These are phyloP conservation scores for Hypholoma fasciculare DNA, from an alignment of 768 basidiomycete genomes.

Conservation along the genomic window DNA sequence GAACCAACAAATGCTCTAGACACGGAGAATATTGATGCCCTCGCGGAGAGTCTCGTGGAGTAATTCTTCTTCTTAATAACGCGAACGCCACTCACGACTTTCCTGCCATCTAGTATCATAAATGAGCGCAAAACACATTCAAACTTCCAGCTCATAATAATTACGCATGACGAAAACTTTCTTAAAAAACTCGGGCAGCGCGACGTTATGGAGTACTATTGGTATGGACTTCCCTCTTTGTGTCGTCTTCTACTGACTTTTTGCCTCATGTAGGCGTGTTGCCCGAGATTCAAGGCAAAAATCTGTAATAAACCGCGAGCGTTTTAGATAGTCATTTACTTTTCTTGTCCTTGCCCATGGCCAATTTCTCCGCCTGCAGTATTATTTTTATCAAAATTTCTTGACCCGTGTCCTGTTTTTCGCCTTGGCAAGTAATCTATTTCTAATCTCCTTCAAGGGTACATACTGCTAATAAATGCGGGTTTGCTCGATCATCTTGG, in stretches of 20 bases:
- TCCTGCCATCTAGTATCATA: constrained; percentile 68
- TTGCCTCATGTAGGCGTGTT: constrained; percentile 64
- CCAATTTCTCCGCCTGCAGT: constrained; percentile 2
- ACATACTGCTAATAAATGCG: background rate
- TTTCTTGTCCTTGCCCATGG: constrained; percentile 2
- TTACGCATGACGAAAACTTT: constrained; percentile 97
- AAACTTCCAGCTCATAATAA: constrained; percentile 96
- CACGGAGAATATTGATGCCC: constrained; percentile 92
- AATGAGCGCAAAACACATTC: constrained; percentile 85
- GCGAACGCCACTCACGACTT: background rate
- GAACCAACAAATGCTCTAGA: constrained; percentile 99
- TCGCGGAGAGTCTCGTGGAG: constrained; percentile 92
- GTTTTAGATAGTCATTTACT: constrained; percentile 48
- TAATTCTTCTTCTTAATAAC: constrained; percentile 38
- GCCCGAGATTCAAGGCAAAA: constrained; percentile 71
- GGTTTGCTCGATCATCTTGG: background rate
- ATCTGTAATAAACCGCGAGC: constrained; percentile 72
- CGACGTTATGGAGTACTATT: constrained; percentile 95
- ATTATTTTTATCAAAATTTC: constrained; percentile 1
- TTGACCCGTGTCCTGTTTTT: constrained; percentile 4
- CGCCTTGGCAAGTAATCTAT: background rate
- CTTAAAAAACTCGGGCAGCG: constrained; percentile 85
- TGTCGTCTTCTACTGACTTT: constrained; percentile 2
- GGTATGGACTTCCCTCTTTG: constrained; percentile 46
- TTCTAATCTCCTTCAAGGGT: background rate